Evolutionary conservation across 371 early-diverging fungal species (phyloP).

Genomic region (Syncephalastrum sp.): DNA sequence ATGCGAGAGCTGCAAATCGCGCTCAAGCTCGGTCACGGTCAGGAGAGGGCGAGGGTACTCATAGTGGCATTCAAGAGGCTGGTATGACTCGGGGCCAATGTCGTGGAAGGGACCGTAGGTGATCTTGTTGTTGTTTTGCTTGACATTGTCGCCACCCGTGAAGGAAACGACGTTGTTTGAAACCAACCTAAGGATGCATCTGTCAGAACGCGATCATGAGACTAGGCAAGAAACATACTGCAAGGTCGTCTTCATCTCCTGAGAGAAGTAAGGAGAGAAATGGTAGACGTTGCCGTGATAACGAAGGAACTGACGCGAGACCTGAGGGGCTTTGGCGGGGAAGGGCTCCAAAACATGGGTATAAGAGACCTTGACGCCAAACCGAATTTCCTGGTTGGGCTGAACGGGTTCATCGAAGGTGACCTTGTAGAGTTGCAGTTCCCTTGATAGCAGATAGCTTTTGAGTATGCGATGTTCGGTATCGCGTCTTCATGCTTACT

Average conservation of each 20-base stretch:
- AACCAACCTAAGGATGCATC: background rate
- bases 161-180: conserved; percentile 41
- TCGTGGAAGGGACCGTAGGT: conserved; percentile 76
- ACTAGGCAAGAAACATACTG: conserved; percentile 44
- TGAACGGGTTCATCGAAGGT: conserved; percentile 56
- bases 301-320: conserved; percentile 64
- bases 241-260: conserved; percentile 81
- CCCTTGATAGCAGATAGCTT: conserved; percentile 22
- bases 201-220: background rate
- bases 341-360: conserved; percentile 60
- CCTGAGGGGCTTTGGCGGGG: conserved; percentile 73
- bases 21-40: conserved; percentile 59
- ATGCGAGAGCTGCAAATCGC: conserved; percentile 85
- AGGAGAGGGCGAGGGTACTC: conserved; percentile 64
- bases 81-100: conserved; percentile 45
- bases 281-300: conserved; percentile 66
- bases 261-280: conserved; percentile 64
- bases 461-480: background rate
- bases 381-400: conserved; percentile 62
- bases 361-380: conserved; percentile 67
- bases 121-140: conserved; percentile 53
- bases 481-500: conserved; percentile 23
- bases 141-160: conserved; percentile 30
- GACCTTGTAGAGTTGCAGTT: conserved; percentile 61
- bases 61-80: conserved; percentile 60